phyloP scores from a whole-genome alignment of 139 green algal genomes.

The Spirogloea muscicola region DNA sequence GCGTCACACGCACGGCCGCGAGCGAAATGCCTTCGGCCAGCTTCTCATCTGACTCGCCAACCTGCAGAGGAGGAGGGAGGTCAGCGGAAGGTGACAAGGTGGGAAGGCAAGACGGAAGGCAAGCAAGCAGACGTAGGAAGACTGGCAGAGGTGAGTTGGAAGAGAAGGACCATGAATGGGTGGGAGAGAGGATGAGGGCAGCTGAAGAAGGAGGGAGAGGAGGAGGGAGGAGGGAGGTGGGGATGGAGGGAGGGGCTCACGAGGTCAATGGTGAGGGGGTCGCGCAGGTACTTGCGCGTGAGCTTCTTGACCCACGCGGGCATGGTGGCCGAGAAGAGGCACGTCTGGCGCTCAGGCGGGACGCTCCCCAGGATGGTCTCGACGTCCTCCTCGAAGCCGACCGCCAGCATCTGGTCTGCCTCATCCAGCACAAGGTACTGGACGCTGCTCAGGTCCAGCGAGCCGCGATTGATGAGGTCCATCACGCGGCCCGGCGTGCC shows the following conservation, averaged over 20 bases:
- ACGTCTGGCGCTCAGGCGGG: conserved; percentile 77
- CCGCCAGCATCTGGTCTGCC: conserved; percentile 95
- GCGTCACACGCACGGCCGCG: conserved; percentile 47
- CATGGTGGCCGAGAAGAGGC: conserved; percentile 96
- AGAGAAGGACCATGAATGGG: no score
- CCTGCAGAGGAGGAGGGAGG: conserved; percentile 10
- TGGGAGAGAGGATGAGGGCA: no score
- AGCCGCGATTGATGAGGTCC: conserved; percentile 83
- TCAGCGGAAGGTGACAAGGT: no score
- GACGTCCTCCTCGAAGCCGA: conserved; percentile 98
- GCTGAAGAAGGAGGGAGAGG: no score
- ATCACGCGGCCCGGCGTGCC: conserved; percentile 94
- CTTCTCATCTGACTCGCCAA: conserved; percentile 51
- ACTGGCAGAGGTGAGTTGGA: no score
- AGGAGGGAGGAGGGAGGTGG: neutral
- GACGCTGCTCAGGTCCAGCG: conserved; percentile 70
- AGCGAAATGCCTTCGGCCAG: conserved; percentile 51
- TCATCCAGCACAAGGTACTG: conserved; percentile 92
- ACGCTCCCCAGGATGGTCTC: conserved; percentile 81
- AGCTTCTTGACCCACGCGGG: conserved; percentile 91
- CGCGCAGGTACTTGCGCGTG: conserved; percentile 66
- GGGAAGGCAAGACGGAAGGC: no score
- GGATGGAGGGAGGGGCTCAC: conserved; percentile 60
- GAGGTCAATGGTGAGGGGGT: conserved; percentile 86
- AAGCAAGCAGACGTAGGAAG: no score